These are phyloP conservation scores for Acer saccharum DNA, from an alignment of 345 rosid genomes.

Conservation along the genomic window DNA sequence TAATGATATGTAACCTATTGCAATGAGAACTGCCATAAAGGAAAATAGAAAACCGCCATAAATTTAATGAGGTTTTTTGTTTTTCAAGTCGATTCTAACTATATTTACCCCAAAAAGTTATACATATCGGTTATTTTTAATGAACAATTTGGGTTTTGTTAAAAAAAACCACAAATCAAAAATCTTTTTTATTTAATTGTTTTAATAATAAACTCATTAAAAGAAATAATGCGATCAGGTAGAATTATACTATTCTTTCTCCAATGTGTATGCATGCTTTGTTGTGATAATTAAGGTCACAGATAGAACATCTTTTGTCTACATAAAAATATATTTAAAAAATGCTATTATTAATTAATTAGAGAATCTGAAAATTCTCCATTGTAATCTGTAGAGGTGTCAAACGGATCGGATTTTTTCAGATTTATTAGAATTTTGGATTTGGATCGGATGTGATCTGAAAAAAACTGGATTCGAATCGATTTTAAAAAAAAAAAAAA, in stretches of 20 bases:
- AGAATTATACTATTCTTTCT: neutral
- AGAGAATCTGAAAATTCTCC: too few relatives aligned
- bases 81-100: too few relatives aligned
- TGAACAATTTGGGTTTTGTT: too few relatives aligned
- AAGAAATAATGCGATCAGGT: neutral
- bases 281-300: too few relatives aligned
- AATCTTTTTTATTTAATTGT: neutral
- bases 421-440: too few relatives aligned
- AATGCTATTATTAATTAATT: neutral
- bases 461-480: too few relatives aligned
- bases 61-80: neutral
- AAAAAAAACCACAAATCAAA: neutral
- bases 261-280: neutral
- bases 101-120: neutral
- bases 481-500: too few relatives aligned
- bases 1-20: neutral
- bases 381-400: too few relatives aligned
- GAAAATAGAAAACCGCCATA: neutral
- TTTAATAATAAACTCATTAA: neutral
- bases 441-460: too few relatives aligned
- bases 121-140: too few relatives aligned
- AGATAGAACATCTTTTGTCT: neutral
- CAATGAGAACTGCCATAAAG: neutral
- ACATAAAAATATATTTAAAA: neutral
- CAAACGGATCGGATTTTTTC: too few relatives aligned